Base-by-base conservation (phyloP, 139 green algal species). In the Asterochloris sp. region DNA sequence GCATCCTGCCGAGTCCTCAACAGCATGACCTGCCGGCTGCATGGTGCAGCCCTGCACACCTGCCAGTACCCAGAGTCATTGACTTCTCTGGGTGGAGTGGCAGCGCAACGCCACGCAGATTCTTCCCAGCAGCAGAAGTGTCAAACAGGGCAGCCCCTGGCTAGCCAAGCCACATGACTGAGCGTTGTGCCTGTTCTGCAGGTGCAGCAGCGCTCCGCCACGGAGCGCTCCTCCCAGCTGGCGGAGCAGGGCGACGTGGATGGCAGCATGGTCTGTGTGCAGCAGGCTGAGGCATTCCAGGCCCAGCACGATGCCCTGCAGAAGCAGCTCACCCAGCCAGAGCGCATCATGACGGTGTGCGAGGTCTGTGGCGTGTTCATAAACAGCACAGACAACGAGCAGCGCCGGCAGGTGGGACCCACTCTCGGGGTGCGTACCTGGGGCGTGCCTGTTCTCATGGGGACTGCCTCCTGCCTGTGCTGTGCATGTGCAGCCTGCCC, bases 281-380 rank as follows among this genome's bases (percentile, higher is more conserved):
- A 91, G 75, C 88, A 96, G 82, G 92, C 90, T 12, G 88, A 95
- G 66, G 78, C 74, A 13, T 86, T 92, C 69, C 88, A 89, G 64
- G 71, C 86, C 82, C 88, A 95, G 86, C 87, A 95, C 68, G 91
- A 94, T 13, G 81, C 85, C 26, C 83, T 95, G 87, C 80, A 89
- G 74, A 87, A 87, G 76, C 67, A 83, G 66, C 83, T 94, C 10
- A 94, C 91, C 15, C 74, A 87, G 28, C 92, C 94, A 0, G 92
- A 95, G 23, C 83, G 91, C 54, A 90, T 85, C 69, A 94, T 95
- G 90, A 91, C 85, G 24, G 94, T 96, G 61, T 97, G 94, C 76
- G 91, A 96, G n/a, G 89, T 98, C 75, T 97, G 92, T 74, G 94
- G 93, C 62, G 87, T 97, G 54, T 97, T 97, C 86, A 95, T 96